Base-by-base conservation (phyloP, 148 eudicot species). In the Camellia lanceoleosa region DNA sequence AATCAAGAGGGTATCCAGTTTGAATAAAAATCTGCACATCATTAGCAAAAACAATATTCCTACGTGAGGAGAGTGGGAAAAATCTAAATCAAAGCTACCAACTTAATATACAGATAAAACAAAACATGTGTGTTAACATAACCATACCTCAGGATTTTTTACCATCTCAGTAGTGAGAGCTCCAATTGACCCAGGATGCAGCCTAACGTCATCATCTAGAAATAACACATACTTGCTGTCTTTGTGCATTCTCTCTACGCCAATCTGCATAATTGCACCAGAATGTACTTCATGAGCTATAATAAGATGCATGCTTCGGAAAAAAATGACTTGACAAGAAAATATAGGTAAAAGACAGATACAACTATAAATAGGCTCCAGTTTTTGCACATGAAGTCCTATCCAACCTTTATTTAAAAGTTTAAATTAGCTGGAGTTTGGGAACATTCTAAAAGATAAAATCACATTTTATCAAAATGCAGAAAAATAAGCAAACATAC, bases 171-270 rank as follows among this genome's bases (percentile, higher is more conserved):
- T 93, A n/a, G n/a, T n/a, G n/a, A n/a, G 99, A 75, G 95, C 97
- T 80, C 99, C 99, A 80, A 96, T 90, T 82, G 99, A 87, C 74
- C 99, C 99, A 66, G 99, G 99, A 84, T 96, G 99, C 78, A 96
- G n/a, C 85, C 97, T 92, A 82, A 93, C 94, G 90, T 96, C 99
- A 83, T 96, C 99, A 84, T 96, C 99, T 7, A 96, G 91, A 83
- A 96, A 96, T 74, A 96, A 82, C 79, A 96, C 93, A 81, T 96
- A 96, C 86, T 96, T 96, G n/a, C 90, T 93, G 78, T 96, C 98
- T 79, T 96, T 92, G 79, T 91, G 95, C 98, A 96, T 93, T 75
- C 83, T 90, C 85, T 93, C 95, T 78, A n/a, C n/a, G n/a, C n/a
- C 99, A 87, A 89, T 84, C 99, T 96, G 92, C 78, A 70, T 14